Percentiles rank a stretch among this genome's conserved stretches.
Evolutionary conservation across 2,329 filamentous ascomycete genomes (phyloP).

Genomic region (Verticillium dahliae): DNA sequence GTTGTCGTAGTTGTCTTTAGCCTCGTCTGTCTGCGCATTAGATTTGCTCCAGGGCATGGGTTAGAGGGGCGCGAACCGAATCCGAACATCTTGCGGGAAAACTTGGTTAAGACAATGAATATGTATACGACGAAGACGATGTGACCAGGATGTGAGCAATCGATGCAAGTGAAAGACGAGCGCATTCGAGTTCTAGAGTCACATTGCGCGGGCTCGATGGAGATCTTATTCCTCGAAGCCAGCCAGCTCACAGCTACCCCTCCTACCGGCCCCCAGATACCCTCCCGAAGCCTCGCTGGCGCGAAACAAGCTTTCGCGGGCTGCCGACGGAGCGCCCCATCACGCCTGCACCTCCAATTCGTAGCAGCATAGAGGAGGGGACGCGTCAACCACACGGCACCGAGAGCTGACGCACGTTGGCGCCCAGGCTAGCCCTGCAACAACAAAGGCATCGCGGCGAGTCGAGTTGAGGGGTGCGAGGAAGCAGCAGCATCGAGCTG

Average conservation of each 20-base stretch:
- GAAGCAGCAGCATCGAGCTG: neutral
- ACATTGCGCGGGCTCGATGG: neutral
- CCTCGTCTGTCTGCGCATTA: slow-evolving; percentile 4
- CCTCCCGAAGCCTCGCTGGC: neutral
- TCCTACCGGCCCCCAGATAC: neutral
- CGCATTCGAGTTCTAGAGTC: neutral
- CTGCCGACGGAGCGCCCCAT: neutral
- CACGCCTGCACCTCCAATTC: neutral
- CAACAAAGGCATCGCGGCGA: neutral
- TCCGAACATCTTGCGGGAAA: slow-evolving; percentile 8
- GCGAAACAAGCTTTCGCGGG: neutral
- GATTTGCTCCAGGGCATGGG: neutral
- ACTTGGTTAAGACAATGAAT: neutral
- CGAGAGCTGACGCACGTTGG: neutral
- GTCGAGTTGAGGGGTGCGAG: neutral
- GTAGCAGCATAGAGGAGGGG: too few species aligned
- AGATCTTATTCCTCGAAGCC: neutral
- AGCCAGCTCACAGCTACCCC: neutral
- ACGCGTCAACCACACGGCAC: neutral
- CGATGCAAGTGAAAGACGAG: neutral
- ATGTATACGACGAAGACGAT: neutral
- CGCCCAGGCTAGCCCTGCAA: neutral
- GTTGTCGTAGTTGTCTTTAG: slow-evolving; percentile 14
- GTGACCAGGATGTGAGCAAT: neutral
- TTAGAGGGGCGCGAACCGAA: slow-evolving; percentile 5